phyloP scores from a whole-genome alignment of 192 early-diverging fungal species.

The Lunasporangiospora selenospora region DNA sequence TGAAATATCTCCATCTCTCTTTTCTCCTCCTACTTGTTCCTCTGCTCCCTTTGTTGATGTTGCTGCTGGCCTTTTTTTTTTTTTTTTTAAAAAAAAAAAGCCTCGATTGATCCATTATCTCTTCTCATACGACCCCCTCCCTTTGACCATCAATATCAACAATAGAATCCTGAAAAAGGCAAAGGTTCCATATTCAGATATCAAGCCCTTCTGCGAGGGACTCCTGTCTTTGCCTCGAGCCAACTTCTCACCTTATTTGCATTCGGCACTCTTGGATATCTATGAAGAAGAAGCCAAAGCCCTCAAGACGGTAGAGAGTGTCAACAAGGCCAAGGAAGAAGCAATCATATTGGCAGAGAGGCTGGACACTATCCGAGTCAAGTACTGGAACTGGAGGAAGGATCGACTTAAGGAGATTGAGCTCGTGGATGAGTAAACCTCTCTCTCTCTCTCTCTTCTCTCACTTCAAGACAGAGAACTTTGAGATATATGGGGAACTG shows the following conservation, averaged over 20 bases:
- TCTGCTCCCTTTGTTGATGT: not conserved
- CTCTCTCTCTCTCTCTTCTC: too few species aligned
- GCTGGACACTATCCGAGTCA: slow-evolving; percentile 66
- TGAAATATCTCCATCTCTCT: not conserved
- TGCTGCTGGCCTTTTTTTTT: not conserved
- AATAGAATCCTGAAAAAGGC: slow-evolving; percentile 51
- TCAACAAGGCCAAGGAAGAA: slow-evolving; percentile 39
- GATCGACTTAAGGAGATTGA: slow-evolving; percentile 23
- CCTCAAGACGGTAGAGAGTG: slow-evolving; percentile 10
- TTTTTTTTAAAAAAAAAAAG: not conserved
- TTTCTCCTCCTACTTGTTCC: not conserved
- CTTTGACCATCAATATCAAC: not conserved
- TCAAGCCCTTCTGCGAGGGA: slow-evolving; percentile 52
- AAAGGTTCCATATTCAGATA: slow-evolving; percentile 24
- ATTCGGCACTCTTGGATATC: slow-evolving; percentile 51
- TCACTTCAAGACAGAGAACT: too few species aligned
- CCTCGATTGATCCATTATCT: not conserved
- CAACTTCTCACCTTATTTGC: slow-evolving; percentile 49
- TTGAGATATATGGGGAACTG: too few species aligned
- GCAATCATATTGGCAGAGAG: slow-evolving; percentile 59
- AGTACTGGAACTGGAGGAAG: slow-evolving; percentile 72
- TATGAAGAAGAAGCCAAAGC: slow-evolving; percentile 52
- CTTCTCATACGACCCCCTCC: not conserved
- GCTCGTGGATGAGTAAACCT: too few species aligned
- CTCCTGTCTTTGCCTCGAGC: slow-evolving; percentile 16